Evolutionary conservation across 257 asterid species (phyloP), one percentile per base, ranked within the genome.

Genomic region (Rubia yunnanensis): DNA sequence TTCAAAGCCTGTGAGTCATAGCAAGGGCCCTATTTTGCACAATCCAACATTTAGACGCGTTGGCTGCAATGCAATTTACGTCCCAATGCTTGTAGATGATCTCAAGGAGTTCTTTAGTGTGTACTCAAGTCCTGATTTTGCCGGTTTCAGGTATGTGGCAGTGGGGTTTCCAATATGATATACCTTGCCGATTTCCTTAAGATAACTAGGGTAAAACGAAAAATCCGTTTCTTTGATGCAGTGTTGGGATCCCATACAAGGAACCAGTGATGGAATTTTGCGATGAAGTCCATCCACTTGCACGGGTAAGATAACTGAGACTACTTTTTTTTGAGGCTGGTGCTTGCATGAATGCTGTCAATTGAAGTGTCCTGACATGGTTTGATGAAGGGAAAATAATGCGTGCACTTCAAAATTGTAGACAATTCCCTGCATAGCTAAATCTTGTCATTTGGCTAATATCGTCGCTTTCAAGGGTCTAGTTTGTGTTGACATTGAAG

Each of bases 181-280:
- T 52, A 20, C 23, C 41, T 48, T 64, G 22, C 22, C 22, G 54
- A 46, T 10, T 49, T 68, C 50, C 22, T 10, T 53, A 34, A 50
- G 24, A 27, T 15, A 58, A 8, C 27, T 20, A 39, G 23, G 65
- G n/a, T 15, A n/a, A 56, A 46, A 57, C n/a, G n/a, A 8, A 27
- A 10, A 14, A 24, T 1, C 31, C 26, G n/a, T n/a, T n/a, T 32
- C 60, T 38, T 63, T 11, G 32, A 54, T 73, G 73, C 67, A 86
- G 94, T 74, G 85, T 86, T 10, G 89, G 94, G 48, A 81, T 86
- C 49, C 94, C 94, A 10, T 83, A 83, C 80, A 86, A 86, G 79
- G 94, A 83, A 80, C 85, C 94, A 41, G 80, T 74, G 57, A 70
- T 83, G 39, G 76, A 72, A 36, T 81, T 74, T 68, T 83, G 89